Evolutionary conservation across 805 yeast genomes (phyloP).

Genomic region (Kazachstania taianensis): DNA sequence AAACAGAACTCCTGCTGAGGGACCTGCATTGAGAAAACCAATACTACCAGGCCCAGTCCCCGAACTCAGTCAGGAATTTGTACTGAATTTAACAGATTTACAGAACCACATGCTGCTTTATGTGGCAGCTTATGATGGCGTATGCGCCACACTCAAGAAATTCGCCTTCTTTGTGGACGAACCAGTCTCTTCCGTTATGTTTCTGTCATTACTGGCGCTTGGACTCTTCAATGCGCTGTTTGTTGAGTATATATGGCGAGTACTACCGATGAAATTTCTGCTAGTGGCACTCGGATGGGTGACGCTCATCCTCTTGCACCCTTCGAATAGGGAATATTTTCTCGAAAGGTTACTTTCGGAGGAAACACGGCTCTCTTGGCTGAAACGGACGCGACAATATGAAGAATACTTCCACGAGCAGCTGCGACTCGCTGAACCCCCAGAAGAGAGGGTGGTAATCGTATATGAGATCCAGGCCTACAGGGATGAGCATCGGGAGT

Average conservation of each 20-base stretch:
- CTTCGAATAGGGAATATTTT: slow-evolving; percentile 38
- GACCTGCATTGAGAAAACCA: slow-evolving; percentile 40
- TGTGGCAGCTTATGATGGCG: slow-evolving; percentile 50
- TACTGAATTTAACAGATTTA: slow-evolving; percentile 68
- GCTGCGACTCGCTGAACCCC: slow-evolving; percentile 32
- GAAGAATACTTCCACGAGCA: slow-evolving; percentile 37
- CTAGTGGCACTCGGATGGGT: slow-evolving; percentile 43
- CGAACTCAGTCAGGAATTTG: slow-evolving; percentile 67
- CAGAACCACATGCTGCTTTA: slow-evolving; percentile 71
- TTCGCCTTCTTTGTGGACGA: slow-evolving; percentile 60
- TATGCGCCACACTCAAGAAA: slow-evolving; percentile 38
- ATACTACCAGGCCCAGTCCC: slow-evolving; percentile 62
- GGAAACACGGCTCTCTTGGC: slow-evolving; percentile 46
- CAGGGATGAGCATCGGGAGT: slow-evolving; percentile 39
- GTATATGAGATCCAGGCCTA: slow-evolving; percentile 58
- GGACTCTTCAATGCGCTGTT: slow-evolving; percentile 25
- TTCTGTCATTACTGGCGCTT: slow-evolving; percentile 30
- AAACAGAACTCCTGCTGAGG: slow-evolving; percentile 40
- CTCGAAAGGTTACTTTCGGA: slow-evolving; percentile 47
- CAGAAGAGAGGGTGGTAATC: slow-evolving; percentile 44
- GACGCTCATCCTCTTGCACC: slow-evolving; percentile 38
- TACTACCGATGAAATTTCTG: slow-evolving; percentile 31
- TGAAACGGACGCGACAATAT: slow-evolving; percentile 39
- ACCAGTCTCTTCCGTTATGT: slow-evolving; percentile 44
- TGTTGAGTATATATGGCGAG: slow-evolving; percentile 20